phyloP scores from a whole-genome alignment of 805 yeast species.

The Wilhelminamyces savonicus region DNA sequence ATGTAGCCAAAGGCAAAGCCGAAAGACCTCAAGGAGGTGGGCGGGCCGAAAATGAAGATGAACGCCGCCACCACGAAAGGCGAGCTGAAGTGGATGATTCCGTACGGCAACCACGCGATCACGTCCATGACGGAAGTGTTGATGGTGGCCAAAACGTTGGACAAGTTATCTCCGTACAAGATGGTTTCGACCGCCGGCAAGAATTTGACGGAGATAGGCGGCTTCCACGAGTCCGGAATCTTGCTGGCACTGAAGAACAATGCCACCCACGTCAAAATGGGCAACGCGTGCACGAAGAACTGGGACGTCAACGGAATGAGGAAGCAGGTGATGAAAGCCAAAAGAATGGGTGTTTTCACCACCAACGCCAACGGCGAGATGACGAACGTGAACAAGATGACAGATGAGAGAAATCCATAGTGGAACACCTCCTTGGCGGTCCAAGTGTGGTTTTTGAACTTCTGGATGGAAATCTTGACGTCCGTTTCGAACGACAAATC shows the following conservation, averaged over 20 bases:
- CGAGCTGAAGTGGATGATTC: slow-evolving; percentile 80
- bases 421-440: slow-evolving; percentile 44
- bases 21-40: slow-evolving; percentile 73
- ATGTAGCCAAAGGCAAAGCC: slow-evolving; percentile 94
- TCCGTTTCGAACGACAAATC: slow-evolving; percentile 46
- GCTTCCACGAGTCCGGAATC: slow-evolving; percentile 70
- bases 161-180: slow-evolving; percentile 83
- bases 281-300: slow-evolving; percentile 76
- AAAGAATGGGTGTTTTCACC: slow-evolving; percentile 30
- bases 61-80: slow-evolving; percentile 82
- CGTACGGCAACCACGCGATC: slow-evolving; percentile 95
- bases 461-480: slow-evolving; percentile 34
- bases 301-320: slow-evolving; percentile 73
- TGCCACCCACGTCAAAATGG: slow-evolving; percentile 80
- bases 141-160: slow-evolving; percentile 73
- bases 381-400: slow-evolving; percentile 53
- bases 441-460: slow-evolving; percentile 38
- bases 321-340: slow-evolving; percentile 42
- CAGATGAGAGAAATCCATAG: slow-evolving; percentile 43
- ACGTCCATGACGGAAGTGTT: slow-evolving; percentile 64
- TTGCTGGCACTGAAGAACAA: slow-evolving; percentile 72
- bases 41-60: slow-evolving; percentile 86
- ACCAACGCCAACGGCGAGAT: slow-evolving; percentile 52
- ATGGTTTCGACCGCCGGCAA: slow-evolving; percentile 91
- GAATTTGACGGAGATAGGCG: slow-evolving; percentile 83